Base-by-base conservation (phyloP, 371 early-diverging fungal species). In the Mucor piriformis region DNA sequence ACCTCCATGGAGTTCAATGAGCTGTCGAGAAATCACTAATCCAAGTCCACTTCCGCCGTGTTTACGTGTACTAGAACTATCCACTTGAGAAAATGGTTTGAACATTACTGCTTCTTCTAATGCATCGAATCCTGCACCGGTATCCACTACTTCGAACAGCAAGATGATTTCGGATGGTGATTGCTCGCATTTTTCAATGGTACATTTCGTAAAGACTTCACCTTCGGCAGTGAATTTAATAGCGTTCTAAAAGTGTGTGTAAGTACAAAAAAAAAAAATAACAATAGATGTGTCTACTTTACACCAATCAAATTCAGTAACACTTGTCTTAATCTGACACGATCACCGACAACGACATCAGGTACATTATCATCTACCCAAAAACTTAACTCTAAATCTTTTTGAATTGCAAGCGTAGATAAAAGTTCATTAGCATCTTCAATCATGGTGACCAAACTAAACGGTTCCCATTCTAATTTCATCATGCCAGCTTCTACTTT, bases 401-500 rank as follows among this genome's bases (percentile, higher is more conserved):
- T 84, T 58, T 84, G 85, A 13, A 84, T 81, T 3, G 86, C 86
- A 37, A 85, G 57, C 0, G 85, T 85, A 2, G 83, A 83, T 40
- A 86, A 50, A 3, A 86, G 63, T 54, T 85, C 85, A 44, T 86
- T 85, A 7, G 84, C 81, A 54, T 83, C 85, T 51, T 85, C 84
- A 54, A 83, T 81, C 85, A 84, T 84, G 5, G 78, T 73, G 29
- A 76, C 74, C 11, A 86, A 57, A 48, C 83, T 81, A 55, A 86
- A 86, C 0, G 86, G 83, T 23, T 83, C 83, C 77, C 76, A 79
- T 55, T 84, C 88, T 18, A 88, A 64, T 37, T 84, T 85, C 83
- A 88, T 83, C 84, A 85, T 88, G 12, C 88, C 88, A 2, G 87
- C 86, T 55, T 88, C 88, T 2, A 88, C 86, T 63, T 88, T 88